Base-by-base conservation (phyloP, 768 basidiomycete genomes). In the Boletus subcaerulescens region DNA sequence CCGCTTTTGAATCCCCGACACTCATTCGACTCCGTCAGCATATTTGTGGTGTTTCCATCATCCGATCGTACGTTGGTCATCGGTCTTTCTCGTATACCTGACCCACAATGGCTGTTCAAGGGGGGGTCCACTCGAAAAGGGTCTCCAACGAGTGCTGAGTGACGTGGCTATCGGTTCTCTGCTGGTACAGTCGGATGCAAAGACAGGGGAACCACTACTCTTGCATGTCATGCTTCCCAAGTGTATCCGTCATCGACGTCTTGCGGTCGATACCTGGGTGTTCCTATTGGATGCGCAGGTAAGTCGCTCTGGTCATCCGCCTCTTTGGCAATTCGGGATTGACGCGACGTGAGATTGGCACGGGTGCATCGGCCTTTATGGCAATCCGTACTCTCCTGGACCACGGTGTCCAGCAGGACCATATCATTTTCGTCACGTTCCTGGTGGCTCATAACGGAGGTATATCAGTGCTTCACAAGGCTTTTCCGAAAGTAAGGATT, bases 301-400 rank as follows among this genome's bases (percentile, higher is more conserved):
- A 64, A 45, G 45, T 26, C 17, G 65, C 44, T 22, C 36, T 2
- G 35, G n/a, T 36, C 29, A 15, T 36, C 11, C 15, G 9, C 48
- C 36, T 6, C 13, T 50, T 9, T 15, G 7, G 6, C 24, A 6
- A 40, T 45, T 13, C 5, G 10, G 12, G 12, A 17, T 50, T 44
- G 38, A 45, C 42, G 17, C 42, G 47, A n/a, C 48, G 54, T 40
- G 48, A 96, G 87, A 93, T 98, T 68, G 93, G 92, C 7, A 98
- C 96, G 0, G 96, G 87, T 5, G 94, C 95, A 0, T 85, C 91
- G 4, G 87, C 87, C 18, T 90, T 98, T 70, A 98, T 98, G 96
- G 88, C 94, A 0, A 91, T 99, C 57, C 88, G 96, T 29, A 82
- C 96, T 12, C 75, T 98, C 11, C 79, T 98, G 17, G 96, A 99